Conservation (phyloP, 768 basidiomycete species). For the Phylloporus scabripes region DNA sequence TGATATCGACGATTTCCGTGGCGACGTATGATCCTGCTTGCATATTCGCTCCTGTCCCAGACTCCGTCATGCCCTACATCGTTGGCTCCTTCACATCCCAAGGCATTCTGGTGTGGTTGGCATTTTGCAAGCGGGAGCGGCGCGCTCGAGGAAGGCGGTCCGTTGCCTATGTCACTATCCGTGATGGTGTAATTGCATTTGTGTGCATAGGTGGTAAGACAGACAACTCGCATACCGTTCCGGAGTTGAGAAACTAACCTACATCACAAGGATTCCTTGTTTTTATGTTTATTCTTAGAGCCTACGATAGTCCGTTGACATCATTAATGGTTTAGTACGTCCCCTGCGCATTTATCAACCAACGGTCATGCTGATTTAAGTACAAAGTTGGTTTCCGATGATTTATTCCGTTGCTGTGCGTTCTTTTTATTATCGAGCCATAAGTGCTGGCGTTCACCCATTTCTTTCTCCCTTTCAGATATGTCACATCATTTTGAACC, state of each 20-base stretch:
- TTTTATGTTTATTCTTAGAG: background rate
- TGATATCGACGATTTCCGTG: conserved; percentile 1
- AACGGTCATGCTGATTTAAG: background rate
- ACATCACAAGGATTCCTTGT: conserved; percentile 11
- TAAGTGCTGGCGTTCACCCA: no score
- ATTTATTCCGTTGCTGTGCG: conserved; percentile 15
- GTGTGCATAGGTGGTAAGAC: conserved; percentile 13
- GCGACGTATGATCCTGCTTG: conserved; percentile 15
- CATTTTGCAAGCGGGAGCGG: conserved; percentile 10
- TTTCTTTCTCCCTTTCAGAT: conserved; percentile 1
- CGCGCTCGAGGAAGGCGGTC: background rate
- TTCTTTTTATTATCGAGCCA: background rate
- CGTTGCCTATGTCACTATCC: conserved; percentile 19
- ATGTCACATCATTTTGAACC: conserved; percentile 17
- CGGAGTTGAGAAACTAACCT: background rate
- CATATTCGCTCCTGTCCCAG: conserved; percentile 1
- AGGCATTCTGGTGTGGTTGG: conserved; percentile 16
- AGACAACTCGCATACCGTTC: background rate
- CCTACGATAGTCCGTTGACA: conserved; percentile 2
- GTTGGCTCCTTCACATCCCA: conserved; percentile 10
- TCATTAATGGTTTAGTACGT: conserved; percentile 15
- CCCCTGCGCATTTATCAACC: background rate
- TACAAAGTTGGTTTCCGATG: conserved; percentile 18
- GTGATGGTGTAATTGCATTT: conserved; percentile 19
- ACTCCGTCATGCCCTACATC: conserved; percentile 3